These are phyloP conservation scores for Tricholoma hemisulphureum DNA, from an alignment of 768 basidiomycete genomes.

Conservation along the genomic window DNA sequence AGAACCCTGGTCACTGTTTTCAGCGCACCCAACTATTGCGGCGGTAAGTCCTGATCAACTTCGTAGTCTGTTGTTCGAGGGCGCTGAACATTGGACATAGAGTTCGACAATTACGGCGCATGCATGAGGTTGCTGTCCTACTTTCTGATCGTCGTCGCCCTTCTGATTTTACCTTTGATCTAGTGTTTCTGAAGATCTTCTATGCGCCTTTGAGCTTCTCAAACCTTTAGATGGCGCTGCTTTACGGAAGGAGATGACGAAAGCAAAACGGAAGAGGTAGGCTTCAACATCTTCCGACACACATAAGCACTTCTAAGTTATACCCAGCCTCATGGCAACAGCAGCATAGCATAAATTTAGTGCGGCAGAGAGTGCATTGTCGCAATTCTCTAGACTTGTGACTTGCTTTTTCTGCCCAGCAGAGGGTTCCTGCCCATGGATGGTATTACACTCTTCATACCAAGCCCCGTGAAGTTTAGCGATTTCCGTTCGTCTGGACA, in stretches of 20 bases:
- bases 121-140: conserved; percentile 74
- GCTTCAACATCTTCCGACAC: conserved; percentile 14
- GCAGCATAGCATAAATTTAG: background rate
- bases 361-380: background rate
- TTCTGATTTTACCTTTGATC: conserved; percentile 14
- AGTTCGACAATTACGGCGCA: conserved; percentile 94
- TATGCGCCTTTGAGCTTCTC: conserved; percentile 96
- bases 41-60: conserved; percentile 61
- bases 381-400: background rate
- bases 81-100: conserved; percentile 38
- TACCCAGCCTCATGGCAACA: background rate
- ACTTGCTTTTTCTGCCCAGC: background rate
- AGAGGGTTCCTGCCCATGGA: background rate
- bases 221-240: conserved; percentile 95
- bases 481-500: background rate
- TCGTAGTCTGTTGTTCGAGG: conserved; percentile 8
- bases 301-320: background rate
- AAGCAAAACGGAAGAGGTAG: conserved; percentile 96
- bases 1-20: conserved; percentile 98
- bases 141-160: conserved; percentile 5
- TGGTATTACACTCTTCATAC: background rate
- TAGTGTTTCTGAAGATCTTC: conserved; percentile 93
- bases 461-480: background rate
- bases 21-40: conserved; percentile 96
- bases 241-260: conserved; percentile 96